Evolutionary conservation across 164 flowering plant genomes (phyloP), one percentile per base, ranked within the genome.

Genomic region (Vitis rotundifolia): DNA sequence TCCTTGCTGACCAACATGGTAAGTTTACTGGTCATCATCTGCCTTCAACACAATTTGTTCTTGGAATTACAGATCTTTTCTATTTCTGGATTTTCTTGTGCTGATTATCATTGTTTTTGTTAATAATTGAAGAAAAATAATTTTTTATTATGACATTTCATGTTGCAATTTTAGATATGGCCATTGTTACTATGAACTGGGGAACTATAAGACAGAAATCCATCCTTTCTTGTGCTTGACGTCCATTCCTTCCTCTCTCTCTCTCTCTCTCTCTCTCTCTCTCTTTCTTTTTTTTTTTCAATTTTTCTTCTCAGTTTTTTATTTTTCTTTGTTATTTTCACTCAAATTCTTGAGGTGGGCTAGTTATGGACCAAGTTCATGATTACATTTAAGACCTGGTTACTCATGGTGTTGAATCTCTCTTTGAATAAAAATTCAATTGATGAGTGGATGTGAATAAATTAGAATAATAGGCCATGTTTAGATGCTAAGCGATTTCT

Each of bases 61-160:
- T 3, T 44, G 9, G 13, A 37, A 59, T n/a, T 19, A 51, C 18
- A 31, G 31, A 29, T 37, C 11, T 53, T 13, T 16, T 29, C 6
- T 9, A 31, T 12, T 13, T 61, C 44, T 31, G 1, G n/a, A 12
- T 18, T 53, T 19, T 66, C 22, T 48, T 54, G 58, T 67, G 0
- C 55, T 66, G 53, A 44, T 70, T n/a, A 29, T 49, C 19, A 15
- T 65, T 44, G 11, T 54, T 64, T 22, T 68, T 37, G 44, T 37
- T 37, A 55, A 59, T 64, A 44, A 62, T 14, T 16, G 9, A 13
- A 51, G 19, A 62, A 8, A 60, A 49, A 14, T 44, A 11, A 18
- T 29, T 12, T 9, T 61, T 22, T 28, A 16, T 13, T 63, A 49
- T 63, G 28, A 2, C 64, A 14, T 61, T 62, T 50, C n/a, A 63